A percentile compares a stretch with the other conserved stretches of the same genome.
phyloP scores from a whole-genome alignment of 257 asterid species.

The Solanum peruvianum region DNA sequence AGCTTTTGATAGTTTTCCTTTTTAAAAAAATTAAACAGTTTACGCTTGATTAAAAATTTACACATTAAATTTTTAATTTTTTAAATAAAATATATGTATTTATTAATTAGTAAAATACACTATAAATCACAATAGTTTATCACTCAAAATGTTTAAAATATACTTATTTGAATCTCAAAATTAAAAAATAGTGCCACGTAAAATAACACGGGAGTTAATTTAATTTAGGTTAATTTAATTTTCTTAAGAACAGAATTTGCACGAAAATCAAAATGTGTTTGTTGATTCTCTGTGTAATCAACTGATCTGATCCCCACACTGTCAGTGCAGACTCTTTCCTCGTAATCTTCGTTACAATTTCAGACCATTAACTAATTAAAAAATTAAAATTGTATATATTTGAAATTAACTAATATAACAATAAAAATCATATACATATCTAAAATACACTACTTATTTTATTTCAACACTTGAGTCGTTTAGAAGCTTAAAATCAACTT shows the following conservation, averaged over 20 bases:
- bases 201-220: too few species aligned
- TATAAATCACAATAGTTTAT: too few species aligned
- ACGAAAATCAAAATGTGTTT: not conserved
- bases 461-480: not conserved
- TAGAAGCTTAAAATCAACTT: not conserved
- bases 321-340: not conserved
- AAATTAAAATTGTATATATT: not conserved
- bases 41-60: too few species aligned
- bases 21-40: too few species aligned
- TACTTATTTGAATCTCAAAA: too few species aligned
- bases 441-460: not conserved
- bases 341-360: not conserved
- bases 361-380: not conserved
- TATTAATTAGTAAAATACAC: too few species aligned
- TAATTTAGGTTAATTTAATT: not conserved
- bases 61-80: rapidly evolving
- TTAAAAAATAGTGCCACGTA: rapidly evolving
- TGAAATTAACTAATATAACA: not conserved
- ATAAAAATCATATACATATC: not conserved
- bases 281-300: not conserved
- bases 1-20: too few species aligned
- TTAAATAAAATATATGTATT: too few species aligned
- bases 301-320: not conserved
- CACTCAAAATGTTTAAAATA: rapidly evolving
- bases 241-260: not conserved